phyloP scores from a whole-genome alignment of 2,329 filamentous ascomycete genomes.

The Colletotrichum sp. region DNA sequence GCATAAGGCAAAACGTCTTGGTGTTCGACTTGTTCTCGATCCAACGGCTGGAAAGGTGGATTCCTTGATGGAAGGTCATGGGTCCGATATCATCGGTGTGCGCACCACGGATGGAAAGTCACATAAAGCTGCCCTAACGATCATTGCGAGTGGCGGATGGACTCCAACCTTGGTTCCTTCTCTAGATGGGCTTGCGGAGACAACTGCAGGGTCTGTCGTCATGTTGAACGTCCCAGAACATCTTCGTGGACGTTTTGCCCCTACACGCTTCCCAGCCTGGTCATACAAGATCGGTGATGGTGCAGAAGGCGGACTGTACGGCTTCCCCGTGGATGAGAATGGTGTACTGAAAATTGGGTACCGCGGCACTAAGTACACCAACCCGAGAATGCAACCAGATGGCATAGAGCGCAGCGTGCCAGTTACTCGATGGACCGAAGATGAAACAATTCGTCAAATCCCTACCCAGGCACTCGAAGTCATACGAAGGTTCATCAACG shows the following conservation, averaged over 20 bases:
- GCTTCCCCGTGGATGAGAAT: constrained; percentile 47
- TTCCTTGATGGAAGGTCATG: constrained; percentile 20
- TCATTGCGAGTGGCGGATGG: constrained; percentile 48
- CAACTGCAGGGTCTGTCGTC: constrained; percentile 51
- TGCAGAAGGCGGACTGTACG: constrained; percentile 47
- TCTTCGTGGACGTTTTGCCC: constrained; percentile 44
- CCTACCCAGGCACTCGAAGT: constrained; percentile 31
- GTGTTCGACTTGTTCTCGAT: constrained; percentile 46
- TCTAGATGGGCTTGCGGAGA: constrained; percentile 47
- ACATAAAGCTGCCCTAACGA: constrained; percentile 34
- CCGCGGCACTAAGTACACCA: constrained; percentile 55
- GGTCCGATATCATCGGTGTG: constrained; percentile 31
- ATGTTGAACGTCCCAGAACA: constrained; percentile 46
- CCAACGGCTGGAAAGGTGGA: constrained; percentile 31
- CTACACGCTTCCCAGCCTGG: constrained; percentile 51
- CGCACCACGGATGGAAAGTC: constrained; percentile 37
- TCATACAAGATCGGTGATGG: constrained; percentile 37
- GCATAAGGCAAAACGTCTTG: constrained; percentile 41
- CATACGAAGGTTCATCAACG: constrained; percentile 36
- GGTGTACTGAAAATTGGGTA: constrained; percentile 56
- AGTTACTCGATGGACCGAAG: constrained; percentile 38
- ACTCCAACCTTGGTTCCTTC: constrained; percentile 45
- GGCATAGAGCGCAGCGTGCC: constrained; percentile 43
- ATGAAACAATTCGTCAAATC: constrained; percentile 26
- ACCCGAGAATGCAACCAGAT: constrained; percentile 40